Evolutionary conservation across 2,329 filamentous ascomycete species (phyloP), one percentile per base, ranked within the genome.

Genomic region (Sporothrix mexicana): DNA sequence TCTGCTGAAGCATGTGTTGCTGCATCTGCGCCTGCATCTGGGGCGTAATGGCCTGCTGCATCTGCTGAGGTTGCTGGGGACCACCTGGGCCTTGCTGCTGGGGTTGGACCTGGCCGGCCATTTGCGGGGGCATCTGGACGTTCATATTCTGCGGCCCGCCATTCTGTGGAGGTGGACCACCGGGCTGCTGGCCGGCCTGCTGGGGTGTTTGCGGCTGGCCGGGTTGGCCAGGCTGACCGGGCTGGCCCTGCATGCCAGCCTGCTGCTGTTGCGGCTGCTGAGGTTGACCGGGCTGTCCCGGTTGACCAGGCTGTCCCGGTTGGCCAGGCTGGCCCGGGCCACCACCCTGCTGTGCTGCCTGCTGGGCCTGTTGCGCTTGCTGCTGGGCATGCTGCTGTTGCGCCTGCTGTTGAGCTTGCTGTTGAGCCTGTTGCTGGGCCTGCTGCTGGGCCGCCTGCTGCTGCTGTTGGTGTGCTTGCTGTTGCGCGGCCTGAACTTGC

Each of bases 301-400:
- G 51, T 13, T 59, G 62, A 43, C 73, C 64, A 20, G 17, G 45
- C 43, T 61, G 61, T 15, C 55, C 53, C 6, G 67, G 51, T 13
- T 43, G 25, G 83, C 69, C 84, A 73, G 45, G 76, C 74, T 64
- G 81, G 80, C 71, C 84, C 47, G 75, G 72, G 10, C 87, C 82
- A 73, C 61, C 61, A 20, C 55, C 66, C 79, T 88, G 88, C 70
- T 87, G 81, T 71, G 86, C 88, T 71, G 88, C 85, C 72, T 79
- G 80, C 62, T 83, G 83, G 2, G 49, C 57, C 23, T 75, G 74
- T 36, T 77, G 76, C 17, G 74, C 72, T 41, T 83, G 73, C 36
- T 83, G 73, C 72, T 78, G 77, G 79, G 78, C 79, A 75, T 85
- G 81, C 68, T 85, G 85, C 83, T 73, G 74, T 13, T 69, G 69